These are phyloP conservation scores for Platanthera zijinensis DNA, from an alignment of 106 monocot genomes.

Conservation along the genomic window DNA sequence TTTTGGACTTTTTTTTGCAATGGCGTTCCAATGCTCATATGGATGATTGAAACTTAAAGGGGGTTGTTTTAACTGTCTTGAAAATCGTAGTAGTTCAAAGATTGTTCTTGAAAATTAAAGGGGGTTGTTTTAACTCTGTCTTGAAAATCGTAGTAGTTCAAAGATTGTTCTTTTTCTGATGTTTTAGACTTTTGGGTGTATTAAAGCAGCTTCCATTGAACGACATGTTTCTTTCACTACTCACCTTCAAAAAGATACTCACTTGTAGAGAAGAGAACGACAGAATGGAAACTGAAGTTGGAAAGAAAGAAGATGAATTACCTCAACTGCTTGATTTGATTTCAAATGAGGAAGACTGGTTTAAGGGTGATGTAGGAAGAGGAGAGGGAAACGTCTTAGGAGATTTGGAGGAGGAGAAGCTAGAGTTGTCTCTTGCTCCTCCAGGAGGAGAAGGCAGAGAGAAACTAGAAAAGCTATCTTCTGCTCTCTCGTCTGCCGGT, in stretches of 20 bases:
- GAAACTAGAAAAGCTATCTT: neutral
- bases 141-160: neutral
- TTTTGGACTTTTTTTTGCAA: neutral
- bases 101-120: neutral
- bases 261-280: neutral
- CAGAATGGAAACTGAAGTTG: constrained; percentile 17
- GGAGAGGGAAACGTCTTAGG: constrained; percentile 16
- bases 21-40: neutral
- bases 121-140: neutral
- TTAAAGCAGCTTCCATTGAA: no score
- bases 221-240: neutral
- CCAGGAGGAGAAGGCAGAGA: constrained; percentile 40
- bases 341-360: constrained; percentile 14
- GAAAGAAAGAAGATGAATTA: neutral
- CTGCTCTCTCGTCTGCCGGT: constrained; percentile 22
- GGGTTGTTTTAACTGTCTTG: neutral
- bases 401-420: constrained; percentile 41
- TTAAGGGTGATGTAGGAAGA: constrained; percentile 10
- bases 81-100: neutral
- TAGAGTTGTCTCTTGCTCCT: constrained; percentile 64
- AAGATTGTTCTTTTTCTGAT: neutral
- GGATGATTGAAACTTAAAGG: neutral
- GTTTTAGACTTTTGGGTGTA: neutral
- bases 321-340: constrained; percentile 16
- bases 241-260: neutral